Evolutionary conservation across 75 land plant genomes (phyloP), one percentile per base, ranked within the genome.

Genomic region (Cryptomeria japonica): DNA sequence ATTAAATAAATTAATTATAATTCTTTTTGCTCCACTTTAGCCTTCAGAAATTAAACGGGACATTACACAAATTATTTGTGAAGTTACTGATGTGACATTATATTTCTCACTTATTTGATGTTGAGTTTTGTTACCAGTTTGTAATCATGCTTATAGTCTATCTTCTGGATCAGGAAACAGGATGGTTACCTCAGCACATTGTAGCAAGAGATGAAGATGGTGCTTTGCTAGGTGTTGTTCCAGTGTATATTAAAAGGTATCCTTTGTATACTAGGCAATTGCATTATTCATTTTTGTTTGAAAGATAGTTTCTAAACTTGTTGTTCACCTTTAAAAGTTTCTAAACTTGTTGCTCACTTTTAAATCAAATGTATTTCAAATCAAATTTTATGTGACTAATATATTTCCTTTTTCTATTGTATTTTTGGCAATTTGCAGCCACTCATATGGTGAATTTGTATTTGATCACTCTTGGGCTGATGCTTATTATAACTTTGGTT

Each of bases 381-480:
- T 12, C 39, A 53, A 11, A 51, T 36, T 34, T 13, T 34, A 31
- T 51, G 12, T 13, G 25, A 34, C 31, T 85, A 53, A 22, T 53
- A 18, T 8, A 51, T 85, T 53, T 9, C 3, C 56, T 56, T 55
- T 85, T 51, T 7, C 13, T 51, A 28, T 28, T 51, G n/a, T 85
- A 9, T 34, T 10, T 85, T 51, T 49, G 92, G 93, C 96, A 98
- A 98, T 51, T 49, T 92, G 92, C 96, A 98, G 99, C 89, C 99
- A 98, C 86, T 98, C 99, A 64, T 94, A 97, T 90, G 99, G 99
- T 46, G 99, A 98, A 91, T 98, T 89, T 92, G 99, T 98, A n/a
- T 98, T 98, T 90, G 99, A 98, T 89, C 97, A 95, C 91, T 88
- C 97, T 12, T 98, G 99, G 99, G 99, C 99, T 10, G 96, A 93